phyloP scores from a whole-genome alignment of 2,329 filamentous ascomycete species.

The Falciphora oryzae region DNA sequence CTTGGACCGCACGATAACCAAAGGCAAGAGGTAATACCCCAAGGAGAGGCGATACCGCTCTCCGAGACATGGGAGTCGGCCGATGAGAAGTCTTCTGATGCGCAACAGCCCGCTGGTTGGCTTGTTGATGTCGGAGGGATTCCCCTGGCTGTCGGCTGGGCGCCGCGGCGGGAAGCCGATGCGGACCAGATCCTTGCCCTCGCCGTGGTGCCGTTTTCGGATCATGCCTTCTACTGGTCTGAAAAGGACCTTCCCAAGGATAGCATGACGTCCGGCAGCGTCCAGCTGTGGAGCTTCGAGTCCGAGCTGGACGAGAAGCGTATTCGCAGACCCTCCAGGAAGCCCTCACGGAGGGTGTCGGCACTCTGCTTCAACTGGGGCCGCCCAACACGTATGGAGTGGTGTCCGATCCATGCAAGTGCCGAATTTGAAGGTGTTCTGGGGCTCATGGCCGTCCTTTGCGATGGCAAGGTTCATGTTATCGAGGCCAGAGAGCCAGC shows the following conservation, averaged over 20 bases:
- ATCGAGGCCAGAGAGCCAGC: slow-evolving; percentile 31
- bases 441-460: slow-evolving; percentile 43
- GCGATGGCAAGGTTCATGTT: slow-evolving; percentile 45
- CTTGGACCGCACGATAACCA: slow-evolving; percentile 23
- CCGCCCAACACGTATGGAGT: slow-evolving; percentile 43
- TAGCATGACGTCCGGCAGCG: slow-evolving; percentile 35
- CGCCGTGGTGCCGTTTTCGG: slow-evolving; percentile 42
- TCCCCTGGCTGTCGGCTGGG: slow-evolving; percentile 48
- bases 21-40: slow-evolving; percentile 17
- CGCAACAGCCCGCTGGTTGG: slow-evolving; percentile 35
- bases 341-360: slow-evolving; percentile 32
- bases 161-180: slow-evolving; percentile 26
- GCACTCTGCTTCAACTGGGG: slow-evolving; percentile 46
- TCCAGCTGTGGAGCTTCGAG: slow-evolving; percentile 48
- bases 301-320: slow-evolving; percentile 31
- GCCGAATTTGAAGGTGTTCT: slow-evolving; percentile 20
- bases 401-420: slow-evolving; percentile 41
- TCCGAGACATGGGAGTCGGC: slow-evolving; percentile 15
- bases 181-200: slow-evolving; percentile 35
- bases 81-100: slow-evolving; percentile 11
- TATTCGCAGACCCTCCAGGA: slow-evolving; percentile 28
- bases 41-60: slow-evolving; percentile 16
- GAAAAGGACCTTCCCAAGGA: slow-evolving; percentile 26
- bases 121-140: slow-evolving; percentile 50
- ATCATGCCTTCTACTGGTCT: slow-evolving; percentile 39